phyloP scores from a whole-genome alignment of 306 rosid species.

The Urtica urens region DNA sequence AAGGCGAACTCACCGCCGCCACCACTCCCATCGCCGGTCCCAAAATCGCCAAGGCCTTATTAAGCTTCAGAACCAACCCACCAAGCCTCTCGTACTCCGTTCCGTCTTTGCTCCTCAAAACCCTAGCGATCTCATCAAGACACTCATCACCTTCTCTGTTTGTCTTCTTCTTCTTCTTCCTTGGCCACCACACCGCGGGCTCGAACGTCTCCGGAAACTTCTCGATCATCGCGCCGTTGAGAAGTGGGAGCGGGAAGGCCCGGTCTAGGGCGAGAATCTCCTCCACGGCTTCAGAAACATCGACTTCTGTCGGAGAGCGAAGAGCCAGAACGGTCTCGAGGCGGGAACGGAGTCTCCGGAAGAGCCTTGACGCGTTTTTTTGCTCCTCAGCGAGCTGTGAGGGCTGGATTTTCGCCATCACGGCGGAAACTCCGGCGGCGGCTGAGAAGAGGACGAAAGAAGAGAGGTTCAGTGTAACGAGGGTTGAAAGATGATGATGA shows the following conservation, averaged over 20 bases:
- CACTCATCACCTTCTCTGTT: slow-evolving; percentile 29
- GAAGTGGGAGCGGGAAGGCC: slow-evolving; percentile 71
- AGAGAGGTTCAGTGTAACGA: slow-evolving; percentile 39
- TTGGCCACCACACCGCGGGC: slow-evolving; percentile 82
- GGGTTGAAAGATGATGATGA: slow-evolving; percentile 25
- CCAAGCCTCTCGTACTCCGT: slow-evolving; percentile 67
- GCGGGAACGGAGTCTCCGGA: slow-evolving; percentile 32
- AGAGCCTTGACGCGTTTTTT: slow-evolving; percentile 54
- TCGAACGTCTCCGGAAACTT: slow-evolving; percentile 45
- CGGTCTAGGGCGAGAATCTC: slow-evolving; percentile 54
- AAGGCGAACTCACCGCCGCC: not conserved
- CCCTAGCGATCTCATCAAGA: slow-evolving; percentile 43
- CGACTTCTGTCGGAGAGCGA: slow-evolving; percentile 22
- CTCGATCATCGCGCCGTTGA: slow-evolving; percentile 75
- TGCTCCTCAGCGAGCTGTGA: slow-evolving; percentile 84
- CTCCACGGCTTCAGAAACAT: slow-evolving; percentile 35
- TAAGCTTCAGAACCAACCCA: slow-evolving; percentile 36
- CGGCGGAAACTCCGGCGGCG: slow-evolving; percentile 43
- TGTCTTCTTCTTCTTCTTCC: not conserved
- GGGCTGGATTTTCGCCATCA: slow-evolving; percentile 68
- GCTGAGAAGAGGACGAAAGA: slow-evolving; percentile 50
- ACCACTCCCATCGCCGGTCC: slow-evolving; percentile 55
- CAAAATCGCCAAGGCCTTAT: slow-evolving; percentile 45
- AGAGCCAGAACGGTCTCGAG: slow-evolving; percentile 27
- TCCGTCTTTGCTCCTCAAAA: slow-evolving; percentile 39